Conservation (phyloP, 1,139 yeast species). For the Lodderomyces parapsilosis region DNA sequence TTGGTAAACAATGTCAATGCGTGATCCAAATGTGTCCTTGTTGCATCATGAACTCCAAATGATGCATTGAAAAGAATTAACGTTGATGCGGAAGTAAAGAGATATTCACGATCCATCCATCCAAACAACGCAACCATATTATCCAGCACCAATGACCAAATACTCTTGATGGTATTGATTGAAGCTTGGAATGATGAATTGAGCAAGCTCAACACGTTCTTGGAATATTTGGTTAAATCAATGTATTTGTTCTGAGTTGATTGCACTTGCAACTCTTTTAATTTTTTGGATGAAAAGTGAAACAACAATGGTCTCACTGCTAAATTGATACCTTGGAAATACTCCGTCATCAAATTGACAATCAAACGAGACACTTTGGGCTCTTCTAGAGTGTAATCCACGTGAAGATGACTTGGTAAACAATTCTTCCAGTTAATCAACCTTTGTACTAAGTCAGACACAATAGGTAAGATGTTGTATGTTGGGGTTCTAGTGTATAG, state of each 20-base stretch:
- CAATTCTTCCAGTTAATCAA: constrained; percentile 69
- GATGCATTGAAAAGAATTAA: constrained; percentile 74
- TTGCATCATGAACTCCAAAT: constrained; percentile 79
- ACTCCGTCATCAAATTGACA: constrained; percentile 81
- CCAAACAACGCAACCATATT: constrained; percentile 84
- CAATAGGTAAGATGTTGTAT: constrained; percentile 69
- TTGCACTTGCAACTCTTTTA: constrained; percentile 48
- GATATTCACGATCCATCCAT: constrained; percentile 85
- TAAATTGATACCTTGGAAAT: constrained; percentile 79
- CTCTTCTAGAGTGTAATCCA: constrained; percentile 58
- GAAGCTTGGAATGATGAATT: constrained; percentile 86
- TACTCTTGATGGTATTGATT: constrained; percentile 69
- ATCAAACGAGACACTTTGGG: constrained; percentile 64
- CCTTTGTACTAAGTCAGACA: constrained; percentile 68
- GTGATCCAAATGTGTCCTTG: constrained; percentile 69
- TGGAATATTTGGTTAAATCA: constrained; percentile 67
- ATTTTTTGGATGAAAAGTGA: constrained; percentile 73
- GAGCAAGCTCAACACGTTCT: constrained; percentile 62
- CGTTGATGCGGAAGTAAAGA: constrained; percentile 80
- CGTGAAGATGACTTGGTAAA: constrained; percentile 61
- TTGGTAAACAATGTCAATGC: constrained; percentile 68
- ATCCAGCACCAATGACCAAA: constrained; percentile 71
- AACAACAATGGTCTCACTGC: constrained; percentile 80
- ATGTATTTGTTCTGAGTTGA: constrained; percentile 50
- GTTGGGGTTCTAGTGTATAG: constrained; percentile 77